Base-by-base conservation (phyloP, 2,329 filamentous ascomycete genomes). In the Talaromyces sp. region DNA sequence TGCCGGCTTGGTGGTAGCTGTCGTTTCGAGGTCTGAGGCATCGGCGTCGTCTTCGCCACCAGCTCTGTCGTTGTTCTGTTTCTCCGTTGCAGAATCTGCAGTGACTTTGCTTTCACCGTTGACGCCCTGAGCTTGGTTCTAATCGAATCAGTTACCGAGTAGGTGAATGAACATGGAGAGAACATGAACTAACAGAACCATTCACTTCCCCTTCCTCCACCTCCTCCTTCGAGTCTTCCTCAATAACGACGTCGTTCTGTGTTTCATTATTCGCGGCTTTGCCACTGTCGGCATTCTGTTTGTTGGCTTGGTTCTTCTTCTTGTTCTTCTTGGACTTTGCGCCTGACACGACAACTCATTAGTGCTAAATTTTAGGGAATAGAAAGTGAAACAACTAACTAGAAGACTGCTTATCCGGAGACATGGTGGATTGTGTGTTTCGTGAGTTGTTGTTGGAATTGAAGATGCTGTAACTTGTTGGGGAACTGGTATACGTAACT, bases 291-390 rank as follows among this genome's bases (percentile, higher is more conserved):
- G 65, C 63, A 59, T 76, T 74, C 19, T 66, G 65, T 66, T 79
- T 82, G 57, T 69, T 72, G 59, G 71, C 71, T 62, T 73, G 74
- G 72, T 82, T 82, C 72, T 81, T 84, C 75, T 81, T 82, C 69
- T 80, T 83, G 70, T 77, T 81, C 68, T 78, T 82, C 74, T 81
- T 84, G 67, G 80, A 80, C 67, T 77, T 84, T 54, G 74, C 66
- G 65, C 73, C 75, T 77, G 62, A n/a, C n/a, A n/a, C n/a, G 60
- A 65, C 45, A 57, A 10, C 17, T 48, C 13, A 33, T 43, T 25
- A 31, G 33, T 41, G 31, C 1, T 13, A 15, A 59, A 60, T 59
- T 53, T 59, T 63, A 70, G 15, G 10, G 60, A 71, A 64, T 51
- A 37, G 46, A 59, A 61, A 56, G 40, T 53, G 56, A 46, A 58